Conservation (phyloP, 768 basidiomycete genomes). For the Paxillus rubicundulus region DNA sequence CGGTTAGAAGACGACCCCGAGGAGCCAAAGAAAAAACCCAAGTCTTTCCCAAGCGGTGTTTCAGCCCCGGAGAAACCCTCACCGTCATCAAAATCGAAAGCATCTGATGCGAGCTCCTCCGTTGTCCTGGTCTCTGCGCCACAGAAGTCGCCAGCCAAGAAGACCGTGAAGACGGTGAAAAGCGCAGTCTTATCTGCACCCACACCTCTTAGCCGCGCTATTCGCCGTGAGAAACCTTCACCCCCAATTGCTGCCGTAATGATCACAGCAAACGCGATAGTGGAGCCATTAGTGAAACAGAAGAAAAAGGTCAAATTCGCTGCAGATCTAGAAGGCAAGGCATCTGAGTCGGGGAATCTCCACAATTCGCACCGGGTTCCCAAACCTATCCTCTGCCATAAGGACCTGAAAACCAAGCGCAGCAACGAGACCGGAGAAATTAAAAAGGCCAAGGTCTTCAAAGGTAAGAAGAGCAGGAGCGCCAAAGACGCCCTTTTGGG, state of each 20-base stretch:
- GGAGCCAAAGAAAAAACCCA: slow-evolving; percentile 16
- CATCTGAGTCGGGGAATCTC: slow-evolving; percentile 5
- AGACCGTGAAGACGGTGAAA: background rate
- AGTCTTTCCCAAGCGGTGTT: background rate
- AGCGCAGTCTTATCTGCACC: background rate
- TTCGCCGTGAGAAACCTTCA: background rate
- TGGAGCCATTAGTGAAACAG: slow-evolving; percentile 12
- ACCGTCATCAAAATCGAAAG: background rate
- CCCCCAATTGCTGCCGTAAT: background rate
- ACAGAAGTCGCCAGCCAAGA: background rate
- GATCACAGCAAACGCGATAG: background rate
- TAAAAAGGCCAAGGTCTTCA: slow-evolving; percentile 51
- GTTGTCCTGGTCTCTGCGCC: background rate
- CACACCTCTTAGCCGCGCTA: background rate
- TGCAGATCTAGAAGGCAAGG: background rate
- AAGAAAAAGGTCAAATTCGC: background rate
- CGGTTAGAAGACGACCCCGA: slow-evolving; percentile 6
- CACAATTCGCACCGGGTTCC: slow-evolving; percentile 6
- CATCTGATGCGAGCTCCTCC: background rate
- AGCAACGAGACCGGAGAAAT: slow-evolving; percentile 44
- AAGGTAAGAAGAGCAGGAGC: slow-evolving; percentile 42
- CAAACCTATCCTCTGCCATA: slow-evolving; percentile 30
- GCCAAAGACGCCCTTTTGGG: slow-evolving; percentile 56
- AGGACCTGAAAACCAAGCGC: slow-evolving; percentile 56
- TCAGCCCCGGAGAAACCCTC: background rate